Base-by-base conservation (phyloP, 2,329 filamentous ascomycete genomes). In the Colletotrichum viniferum region DNA sequence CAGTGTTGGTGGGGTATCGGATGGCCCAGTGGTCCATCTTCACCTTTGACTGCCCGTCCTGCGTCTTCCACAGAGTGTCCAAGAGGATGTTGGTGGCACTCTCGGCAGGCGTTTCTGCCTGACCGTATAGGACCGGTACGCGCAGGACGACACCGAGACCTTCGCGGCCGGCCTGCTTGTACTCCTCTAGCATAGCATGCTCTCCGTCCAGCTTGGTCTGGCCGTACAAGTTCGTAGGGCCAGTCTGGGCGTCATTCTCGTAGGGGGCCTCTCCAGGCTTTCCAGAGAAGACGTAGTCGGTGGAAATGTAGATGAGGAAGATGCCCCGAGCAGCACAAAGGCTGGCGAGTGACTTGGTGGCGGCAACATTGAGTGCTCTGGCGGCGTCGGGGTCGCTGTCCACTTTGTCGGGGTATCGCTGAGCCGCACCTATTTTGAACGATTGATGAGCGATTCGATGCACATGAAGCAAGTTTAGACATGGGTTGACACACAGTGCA, bases 11-110 rank as follows among this genome's bases (percentile, higher is more conserved):
- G 10, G 96, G 96, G 85, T 95, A 98, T 32, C 96, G 90, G 66
- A 94, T 86, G 2, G 94, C 93, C 92, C 95, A 98, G 83, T 97
- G 93, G 81, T 98, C 96, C 92, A 98, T 96, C 81, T 91, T 92
- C 55, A 96, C 87, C 72, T 89, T 89, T 3, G 88, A 87, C 7
- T 87, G 90, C 48, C 88, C 86, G 65, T 92, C 90, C 82, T 96
- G 94, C 0, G 92, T 90, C 82, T 94, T 94, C 91, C 92, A 93
- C 8, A 98, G 89, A 1, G 90, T 87, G 69, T 96, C 94, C 85
- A 98, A 90, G 63, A 98, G 88, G 1, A 93, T 89, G 81, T 98
- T 98, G 60, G 98, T 91, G 0, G 96, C 95, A 79, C 94, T 97
- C 85, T 98, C 95, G 4, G 90, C 88, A 4, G 93, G 90, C 60